These are phyloP conservation scores for Talaromyces sp. DNA, from an alignment of 2,329 filamentous ascomycete species.

Conservation along the genomic window DNA sequence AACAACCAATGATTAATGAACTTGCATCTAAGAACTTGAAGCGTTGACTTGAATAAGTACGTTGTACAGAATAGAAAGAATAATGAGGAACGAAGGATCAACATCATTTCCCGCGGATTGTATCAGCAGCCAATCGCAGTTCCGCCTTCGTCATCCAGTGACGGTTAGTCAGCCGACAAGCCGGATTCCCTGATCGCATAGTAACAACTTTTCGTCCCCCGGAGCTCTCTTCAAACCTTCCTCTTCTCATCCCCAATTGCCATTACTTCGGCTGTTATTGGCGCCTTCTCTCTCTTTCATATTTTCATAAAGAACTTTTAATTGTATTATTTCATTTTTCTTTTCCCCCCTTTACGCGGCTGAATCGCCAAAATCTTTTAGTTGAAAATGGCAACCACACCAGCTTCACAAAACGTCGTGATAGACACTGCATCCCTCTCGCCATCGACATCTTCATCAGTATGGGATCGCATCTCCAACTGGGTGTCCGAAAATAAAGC, in stretches of 20 bases:
- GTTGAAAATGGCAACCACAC: slow-evolving; percentile 14
- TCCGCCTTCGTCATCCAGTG: not conserved
- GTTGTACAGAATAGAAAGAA: not conserved
- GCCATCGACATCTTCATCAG: slow-evolving; percentile 56
- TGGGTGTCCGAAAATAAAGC: slow-evolving; percentile 97
- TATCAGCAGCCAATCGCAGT: not conserved
- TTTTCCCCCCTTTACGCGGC: not conserved
- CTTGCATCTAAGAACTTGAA: not conserved
- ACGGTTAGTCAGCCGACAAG: slow-evolving; percentile 3
- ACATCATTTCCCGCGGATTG: not conserved
- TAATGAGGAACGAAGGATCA: not conserved
- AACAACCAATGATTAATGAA: not conserved
- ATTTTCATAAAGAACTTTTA: slow-evolving; percentile 11
- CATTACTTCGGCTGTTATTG: slow-evolving; percentile 3
- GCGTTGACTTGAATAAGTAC: not conserved
- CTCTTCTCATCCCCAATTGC: slow-evolving; percentile 6
- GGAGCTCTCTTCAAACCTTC: not conserved
- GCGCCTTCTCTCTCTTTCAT: slow-evolving; percentile 9
- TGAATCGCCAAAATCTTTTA: not conserved
- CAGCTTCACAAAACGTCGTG: slow-evolving; percentile 16
- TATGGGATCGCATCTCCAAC: slow-evolving; percentile 84
- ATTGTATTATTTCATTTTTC: slow-evolving; percentile 10
- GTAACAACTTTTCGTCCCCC: slow-evolving; percentile 11
- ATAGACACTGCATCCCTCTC: slow-evolving; percentile 34
- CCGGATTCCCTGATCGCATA: slow-evolving; percentile 13